Evolutionary conservation across 2,329 filamentous ascomycete genomes (phyloP).

Genomic region (Trichoderma koningiopsis): DNA sequence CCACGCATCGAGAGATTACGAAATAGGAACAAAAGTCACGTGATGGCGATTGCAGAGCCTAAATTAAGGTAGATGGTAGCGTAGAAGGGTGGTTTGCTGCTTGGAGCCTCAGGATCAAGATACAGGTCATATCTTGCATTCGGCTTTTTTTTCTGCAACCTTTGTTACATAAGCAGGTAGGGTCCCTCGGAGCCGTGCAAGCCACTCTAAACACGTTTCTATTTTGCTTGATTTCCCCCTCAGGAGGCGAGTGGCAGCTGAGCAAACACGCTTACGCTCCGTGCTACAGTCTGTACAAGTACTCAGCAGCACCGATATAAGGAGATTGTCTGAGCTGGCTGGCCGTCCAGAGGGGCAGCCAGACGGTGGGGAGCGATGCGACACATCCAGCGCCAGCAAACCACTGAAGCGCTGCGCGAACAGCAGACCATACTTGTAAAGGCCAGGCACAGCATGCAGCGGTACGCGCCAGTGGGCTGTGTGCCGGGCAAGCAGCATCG

Average conservation of each 20-base stretch:
- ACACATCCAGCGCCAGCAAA: not conserved
- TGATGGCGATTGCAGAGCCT: conserved; percentile 17
- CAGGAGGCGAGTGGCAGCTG: not conserved
- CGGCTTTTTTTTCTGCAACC: conserved; percentile 24
- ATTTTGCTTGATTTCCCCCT: not conserved
- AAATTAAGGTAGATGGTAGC: conserved; percentile 12
- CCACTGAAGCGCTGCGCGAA: not conserved
- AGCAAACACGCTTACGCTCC: not conserved
- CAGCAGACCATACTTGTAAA: not conserved
- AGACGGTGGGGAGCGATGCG: not conserved
- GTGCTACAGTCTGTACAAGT: not conserved
- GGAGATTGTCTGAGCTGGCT: conserved; percentile 5
- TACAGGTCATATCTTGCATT: conserved; percentile 26
- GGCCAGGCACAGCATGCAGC: conserved; percentile 1
- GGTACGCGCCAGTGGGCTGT: conserved; percentile 2
- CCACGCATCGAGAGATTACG: not conserved
- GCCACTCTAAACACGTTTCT: not conserved
- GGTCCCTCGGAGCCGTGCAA: conserved; percentile 5
- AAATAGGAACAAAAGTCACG: conserved; percentile 14
- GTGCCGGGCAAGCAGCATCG: not conserved
- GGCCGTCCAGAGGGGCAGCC: not conserved
- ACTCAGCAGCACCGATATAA: not conserved
- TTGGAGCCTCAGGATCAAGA: conserved; percentile 23
- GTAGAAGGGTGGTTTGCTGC: too few relatives aligned
- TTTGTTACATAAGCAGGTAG: conserved; percentile 23